A percentile compares a stretch with the other conserved stretches of the same genome.
These are phyloP conservation scores for Sporothrix dimorphospora DNA, from an alignment of 2,329 filamentous ascomycete genomes.

Conservation along the genomic window DNA sequence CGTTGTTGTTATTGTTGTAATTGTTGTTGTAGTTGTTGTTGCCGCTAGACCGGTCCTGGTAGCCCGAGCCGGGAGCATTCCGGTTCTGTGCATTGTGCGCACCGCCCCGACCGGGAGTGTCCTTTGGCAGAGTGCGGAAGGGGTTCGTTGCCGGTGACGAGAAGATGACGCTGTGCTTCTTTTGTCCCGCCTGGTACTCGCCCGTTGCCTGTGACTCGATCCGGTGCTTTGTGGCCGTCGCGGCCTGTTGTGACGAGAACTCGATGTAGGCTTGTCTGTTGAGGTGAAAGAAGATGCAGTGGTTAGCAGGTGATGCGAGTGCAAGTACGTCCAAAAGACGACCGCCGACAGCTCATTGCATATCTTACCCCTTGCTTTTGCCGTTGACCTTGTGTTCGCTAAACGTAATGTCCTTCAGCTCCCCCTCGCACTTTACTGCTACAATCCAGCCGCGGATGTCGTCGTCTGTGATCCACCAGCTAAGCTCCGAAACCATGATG, in stretches of 20 bases:
- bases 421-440: slow-evolving; percentile 77
- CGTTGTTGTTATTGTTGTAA: slow-evolving; percentile 50
- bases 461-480: slow-evolving; percentile 97
- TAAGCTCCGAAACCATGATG: slow-evolving; percentile 83
- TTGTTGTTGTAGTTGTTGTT: slow-evolving; percentile 52
- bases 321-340: no score
- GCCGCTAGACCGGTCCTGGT: slow-evolving; percentile 52
- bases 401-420: slow-evolving; percentile 91
- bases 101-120: slow-evolving; percentile 70
- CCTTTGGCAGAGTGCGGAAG: slow-evolving; percentile 89
- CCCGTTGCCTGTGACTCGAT: slow-evolving; percentile 67
- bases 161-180: slow-evolving; percentile 75
- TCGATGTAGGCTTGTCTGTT: slow-evolving; percentile 78
- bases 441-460: slow-evolving; percentile 87
- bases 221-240: slow-evolving; percentile 80
- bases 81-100: slow-evolving; percentile 67
- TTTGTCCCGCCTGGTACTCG: slow-evolving; percentile 59
- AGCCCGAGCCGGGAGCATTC: slow-evolving; percentile 49
- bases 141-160: slow-evolving; percentile 79
- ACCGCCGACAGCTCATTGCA: background rate
- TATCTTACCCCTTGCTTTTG: slow-evolving; percentile 91
- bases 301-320: slow-evolving; percentile 19
- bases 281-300: background rate
- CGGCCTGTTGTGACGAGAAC: slow-evolving; percentile 79
- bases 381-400: slow-evolving; percentile 99